These are phyloP conservation scores for Lojkania enalia DNA, from an alignment of 2,329 filamentous ascomycete genomes.

Conservation along the genomic window DNA sequence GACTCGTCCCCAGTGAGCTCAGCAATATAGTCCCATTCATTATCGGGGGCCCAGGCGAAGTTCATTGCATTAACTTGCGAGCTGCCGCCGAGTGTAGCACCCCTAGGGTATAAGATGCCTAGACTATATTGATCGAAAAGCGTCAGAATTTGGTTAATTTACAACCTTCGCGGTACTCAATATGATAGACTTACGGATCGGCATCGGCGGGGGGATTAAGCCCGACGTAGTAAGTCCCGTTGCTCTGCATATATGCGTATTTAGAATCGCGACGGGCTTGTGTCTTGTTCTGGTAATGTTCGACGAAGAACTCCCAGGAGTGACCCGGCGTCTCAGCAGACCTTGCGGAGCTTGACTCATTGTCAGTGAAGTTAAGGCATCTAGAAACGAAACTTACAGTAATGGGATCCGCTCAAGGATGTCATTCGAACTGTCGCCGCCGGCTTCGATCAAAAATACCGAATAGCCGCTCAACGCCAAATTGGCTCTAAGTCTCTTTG, in stretches of 20 bases:
- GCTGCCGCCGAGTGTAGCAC: constrained; percentile 59
- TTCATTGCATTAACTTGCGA: constrained; percentile 64
- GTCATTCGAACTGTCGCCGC: constrained; percentile 11
- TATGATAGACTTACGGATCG: constrained; percentile 11
- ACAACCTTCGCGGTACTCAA: neutral
- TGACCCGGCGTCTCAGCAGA: constrained; percentile 9
- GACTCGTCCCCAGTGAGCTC: constrained; percentile 48
- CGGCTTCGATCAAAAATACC: constrained; percentile 17
- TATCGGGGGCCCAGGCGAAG: constrained; percentile 57
- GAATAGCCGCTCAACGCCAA: constrained; percentile 11
- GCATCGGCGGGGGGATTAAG: constrained; percentile 11
- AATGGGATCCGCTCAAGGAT: constrained; percentile 8
- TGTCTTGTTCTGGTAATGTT: constrained; percentile 10
- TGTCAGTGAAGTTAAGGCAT: neutral
- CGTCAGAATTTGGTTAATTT: neutral
- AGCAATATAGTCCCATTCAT: constrained; percentile 61
- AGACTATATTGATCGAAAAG: constrained; percentile 30
- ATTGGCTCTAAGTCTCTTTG: constrained; percentile 9
- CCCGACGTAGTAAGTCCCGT: constrained; percentile 11
- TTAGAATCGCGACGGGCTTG: constrained; percentile 12
- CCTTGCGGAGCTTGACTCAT: neutral
- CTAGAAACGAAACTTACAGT: constrained; percentile 4
- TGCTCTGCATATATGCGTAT: constrained; percentile 7
- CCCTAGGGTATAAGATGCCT: constrained; percentile 59
- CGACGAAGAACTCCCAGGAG: constrained; percentile 15